These are phyloP conservation scores for Coemansia sp. DNA, from an alignment of 192 early-diverging fungal genomes.

Conservation along the genomic window DNA sequence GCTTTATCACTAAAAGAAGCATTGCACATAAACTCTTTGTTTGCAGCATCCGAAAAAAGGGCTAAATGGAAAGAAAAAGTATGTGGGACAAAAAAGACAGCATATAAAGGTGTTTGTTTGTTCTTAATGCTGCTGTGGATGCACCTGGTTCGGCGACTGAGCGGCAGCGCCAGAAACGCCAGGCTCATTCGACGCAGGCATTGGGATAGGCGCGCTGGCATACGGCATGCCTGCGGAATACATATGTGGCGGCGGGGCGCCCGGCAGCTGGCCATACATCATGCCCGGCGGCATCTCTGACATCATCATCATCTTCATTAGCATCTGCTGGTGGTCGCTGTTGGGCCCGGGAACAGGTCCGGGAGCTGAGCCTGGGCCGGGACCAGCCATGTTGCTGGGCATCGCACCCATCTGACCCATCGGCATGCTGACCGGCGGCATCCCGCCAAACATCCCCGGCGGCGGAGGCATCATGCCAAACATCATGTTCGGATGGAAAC, in stretches of 20 bases:
- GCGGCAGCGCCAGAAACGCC: background rate
- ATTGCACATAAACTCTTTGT: too few relatives aligned
- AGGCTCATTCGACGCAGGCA: background rate
- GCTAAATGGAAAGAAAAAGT: too few relatives aligned
- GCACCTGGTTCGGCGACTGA: background rate
- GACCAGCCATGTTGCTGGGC: conserved; percentile 7
- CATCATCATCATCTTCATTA: conserved; percentile 42
- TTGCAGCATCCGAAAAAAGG: too few relatives aligned
- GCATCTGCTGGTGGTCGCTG: conserved; percentile 39
- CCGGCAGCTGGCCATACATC: conserved; percentile 37
- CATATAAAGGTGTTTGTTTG: background rate
- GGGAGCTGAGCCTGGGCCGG: background rate
- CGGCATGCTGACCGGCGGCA: conserved; percentile 27
- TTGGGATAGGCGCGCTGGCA: conserved; percentile 2
- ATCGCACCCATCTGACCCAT: conserved; percentile 33
- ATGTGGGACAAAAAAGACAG: too few relatives aligned
- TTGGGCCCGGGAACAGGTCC: background rate
- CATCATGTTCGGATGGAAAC: conserved; percentile 48
- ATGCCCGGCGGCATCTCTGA: conserved; percentile 32
- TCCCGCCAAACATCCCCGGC: conserved; percentile 39
- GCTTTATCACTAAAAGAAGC: background rate
- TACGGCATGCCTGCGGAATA: conserved; percentile 23
- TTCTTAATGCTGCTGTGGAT: background rate
- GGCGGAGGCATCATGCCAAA: conserved; percentile 47
- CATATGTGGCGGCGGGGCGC: conserved; percentile 27